Conservation (phyloP, 2,329 filamentous ascomycete species). For the Davidsoniella neocaledoniae region DNA sequence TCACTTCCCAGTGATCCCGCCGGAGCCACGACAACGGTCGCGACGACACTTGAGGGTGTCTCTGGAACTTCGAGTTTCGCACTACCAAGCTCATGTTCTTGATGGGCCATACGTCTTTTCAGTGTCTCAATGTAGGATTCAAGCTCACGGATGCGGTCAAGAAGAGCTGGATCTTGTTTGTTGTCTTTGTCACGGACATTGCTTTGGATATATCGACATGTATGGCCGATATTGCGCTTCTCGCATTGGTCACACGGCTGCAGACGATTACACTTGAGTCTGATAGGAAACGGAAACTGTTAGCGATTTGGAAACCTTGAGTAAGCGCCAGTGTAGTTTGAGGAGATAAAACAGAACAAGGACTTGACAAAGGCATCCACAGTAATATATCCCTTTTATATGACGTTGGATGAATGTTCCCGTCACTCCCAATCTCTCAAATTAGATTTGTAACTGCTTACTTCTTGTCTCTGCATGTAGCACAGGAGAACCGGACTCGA, state of each 20-base stretch:
- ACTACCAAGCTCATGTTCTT: neutral
- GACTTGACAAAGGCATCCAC: neutral
- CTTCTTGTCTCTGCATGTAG: constrained; percentile 21
- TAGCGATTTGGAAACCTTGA: neutral
- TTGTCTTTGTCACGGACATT: constrained; percentile 5
- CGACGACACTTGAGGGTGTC: constrained; percentile 10
- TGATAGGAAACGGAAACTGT: constrained; percentile 12
- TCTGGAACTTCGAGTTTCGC: constrained; percentile 1
- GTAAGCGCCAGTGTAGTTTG: too few relatives aligned
- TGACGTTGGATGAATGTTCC: neutral
- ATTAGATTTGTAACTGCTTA: constrained; percentile 13
- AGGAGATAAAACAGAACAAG: too few relatives aligned
- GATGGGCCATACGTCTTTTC: neutral
- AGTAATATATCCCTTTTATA: neutral
- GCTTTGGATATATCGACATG: constrained; percentile 18
- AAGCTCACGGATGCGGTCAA: constrained; percentile 14
- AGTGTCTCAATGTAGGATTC: too few relatives aligned
- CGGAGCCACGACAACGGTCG: constrained; percentile 9
- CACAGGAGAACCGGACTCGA: constrained; percentile 20
- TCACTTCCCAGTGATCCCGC: constrained; percentile 16
- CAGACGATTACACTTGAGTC: constrained; percentile 20
- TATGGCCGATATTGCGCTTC: constrained; percentile 17
- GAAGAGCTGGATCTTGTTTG: neutral
- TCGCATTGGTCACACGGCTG: constrained; percentile 20
- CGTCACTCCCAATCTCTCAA: neutral